Percentiles rank a stretch among this genome's conserved stretches.
These are phyloP conservation scores for Delitschia confertaspora DNA, from an alignment of 495 filamentous ascomycete genomes.

Conservation along the genomic window DNA sequence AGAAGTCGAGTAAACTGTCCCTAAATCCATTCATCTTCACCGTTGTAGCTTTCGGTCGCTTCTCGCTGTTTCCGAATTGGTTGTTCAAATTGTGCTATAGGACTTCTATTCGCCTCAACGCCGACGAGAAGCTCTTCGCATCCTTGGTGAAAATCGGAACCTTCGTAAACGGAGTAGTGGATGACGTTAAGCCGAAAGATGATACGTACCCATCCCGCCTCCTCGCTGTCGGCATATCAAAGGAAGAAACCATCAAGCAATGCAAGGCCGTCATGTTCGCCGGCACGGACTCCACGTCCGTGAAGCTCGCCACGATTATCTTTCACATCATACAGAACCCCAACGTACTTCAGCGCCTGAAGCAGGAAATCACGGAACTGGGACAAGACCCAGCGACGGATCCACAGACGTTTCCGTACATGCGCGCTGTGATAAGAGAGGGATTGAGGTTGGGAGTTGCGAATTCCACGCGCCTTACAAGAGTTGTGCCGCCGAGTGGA, in stretches of 20 bases:
- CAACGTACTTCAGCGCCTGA: conserved; percentile 33
- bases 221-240: conserved; percentile 37
- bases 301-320: conserved; percentile 40
- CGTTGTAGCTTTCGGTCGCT: conserved; percentile 43
- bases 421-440: conserved; percentile 15
- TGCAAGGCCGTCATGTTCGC: conserved; percentile 38
- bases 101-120: too few species aligned
- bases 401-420: conserved; percentile 11
- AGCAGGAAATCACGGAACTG: not conserved
- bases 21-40: conserved; percentile 28
- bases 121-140: conserved; percentile 23
- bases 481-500: conserved; percentile 35
- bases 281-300: conserved; percentile 40
- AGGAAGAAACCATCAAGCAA: conserved; percentile 40
- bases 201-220: conserved; percentile 43
- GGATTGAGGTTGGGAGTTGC: conserved; percentile 34
- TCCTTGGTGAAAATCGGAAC: conserved; percentile 36
- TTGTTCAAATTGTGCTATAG: conserved; percentile 33
- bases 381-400: conserved; percentile 8
- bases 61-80: conserved; percentile 39
- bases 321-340: conserved; percentile 38
- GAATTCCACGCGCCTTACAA: conserved; percentile 44
- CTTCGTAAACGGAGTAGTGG: conserved; percentile 36
- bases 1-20: conserved; percentile 14
- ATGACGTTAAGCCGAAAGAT: conserved; percentile 22